Evolutionary conservation across 116 monocot species (phyloP).

Genomic region (Trichopus zeylanicus): DNA sequence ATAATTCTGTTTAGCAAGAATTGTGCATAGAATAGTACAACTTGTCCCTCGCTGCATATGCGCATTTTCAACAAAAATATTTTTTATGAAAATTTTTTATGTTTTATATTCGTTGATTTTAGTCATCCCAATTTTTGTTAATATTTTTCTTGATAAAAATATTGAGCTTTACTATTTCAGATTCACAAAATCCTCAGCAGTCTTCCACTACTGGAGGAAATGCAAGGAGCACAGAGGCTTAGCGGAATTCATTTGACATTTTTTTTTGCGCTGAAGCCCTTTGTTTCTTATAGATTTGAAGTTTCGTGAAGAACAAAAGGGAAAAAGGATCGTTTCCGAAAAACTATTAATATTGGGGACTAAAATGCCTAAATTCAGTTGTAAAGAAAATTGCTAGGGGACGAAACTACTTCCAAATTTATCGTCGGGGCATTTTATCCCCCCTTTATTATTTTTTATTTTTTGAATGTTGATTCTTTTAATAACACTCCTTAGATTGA

Average conservation of each 20-base stretch:
- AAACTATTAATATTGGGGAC: background rate
- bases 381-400: background rate
- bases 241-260: background rate
- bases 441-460: background rate
- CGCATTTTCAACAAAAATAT: no score
- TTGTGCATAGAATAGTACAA: no score
- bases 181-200: conserved; percentile 18
- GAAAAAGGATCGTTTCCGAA: background rate
- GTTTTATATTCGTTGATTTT: background rate
- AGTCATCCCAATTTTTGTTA: background rate
- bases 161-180: background rate
- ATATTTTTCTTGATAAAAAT: background rate
- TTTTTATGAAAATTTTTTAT: no score
- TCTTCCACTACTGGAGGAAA: conserved; percentile 7
- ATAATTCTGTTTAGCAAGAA: no score
- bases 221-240: conserved; percentile 11
- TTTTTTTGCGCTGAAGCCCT: conserved; percentile 1
- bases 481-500: background rate
- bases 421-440: background rate
- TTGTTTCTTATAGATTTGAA: background rate
- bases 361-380: background rate
- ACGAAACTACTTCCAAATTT: conserved; percentile 1
- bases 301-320: no score
- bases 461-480: background rate
- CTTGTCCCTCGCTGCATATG: no score